Evolutionary conservation across 306 rosid genomes (phyloP).

Genomic region (Prunus davidiana): DNA sequence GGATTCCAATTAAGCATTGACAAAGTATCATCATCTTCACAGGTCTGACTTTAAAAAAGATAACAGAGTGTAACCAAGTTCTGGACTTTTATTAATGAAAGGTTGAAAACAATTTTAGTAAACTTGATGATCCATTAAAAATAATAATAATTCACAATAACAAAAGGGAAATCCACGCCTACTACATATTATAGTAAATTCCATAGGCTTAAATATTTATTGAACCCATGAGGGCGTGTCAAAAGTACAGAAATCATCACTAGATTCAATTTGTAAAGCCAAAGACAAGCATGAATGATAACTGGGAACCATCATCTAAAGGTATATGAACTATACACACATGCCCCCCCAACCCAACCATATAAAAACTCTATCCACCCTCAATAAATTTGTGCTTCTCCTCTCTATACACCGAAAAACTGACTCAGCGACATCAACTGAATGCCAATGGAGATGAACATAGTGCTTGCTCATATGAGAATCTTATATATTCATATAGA

Average conservation of each 20-base stretch:
- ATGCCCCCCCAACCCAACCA: slow-evolving; percentile 31
- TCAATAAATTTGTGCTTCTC: slow-evolving; percentile 37
- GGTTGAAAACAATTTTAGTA: background rate
- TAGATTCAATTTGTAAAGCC: slow-evolving; percentile 46
- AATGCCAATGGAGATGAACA: slow-evolving; percentile 16
- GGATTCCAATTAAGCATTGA: slow-evolving; percentile 53
- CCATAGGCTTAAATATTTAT: slow-evolving; percentile 45
- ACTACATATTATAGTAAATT: slow-evolving; percentile 4
- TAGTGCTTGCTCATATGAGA: slow-evolving; percentile 14
- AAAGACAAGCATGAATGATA: slow-evolving; percentile 39
- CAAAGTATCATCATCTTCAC: slow-evolving; percentile 30
- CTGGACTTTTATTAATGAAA: background rate
- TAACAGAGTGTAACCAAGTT: background rate
- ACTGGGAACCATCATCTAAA: slow-evolving; percentile 30
- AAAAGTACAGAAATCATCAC: slow-evolving; percentile 54
- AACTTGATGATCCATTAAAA: background rate
- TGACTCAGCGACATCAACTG: slow-evolving; percentile 37
- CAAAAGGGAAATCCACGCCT: slow-evolving; percentile 26
- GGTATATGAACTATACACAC: slow-evolving; percentile 71
- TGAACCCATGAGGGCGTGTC: slow-evolving; percentile 49
- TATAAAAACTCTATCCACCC: slow-evolving; percentile 41
- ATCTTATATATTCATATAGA: slow-evolving; percentile 34
- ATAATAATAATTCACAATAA: background rate
- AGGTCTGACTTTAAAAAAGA: slow-evolving; percentile 19
- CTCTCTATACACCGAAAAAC: slow-evolving; percentile 37